Conservation (phyloP, 192 early-diverging fungal species). For the Cetraspora pellucida region DNA sequence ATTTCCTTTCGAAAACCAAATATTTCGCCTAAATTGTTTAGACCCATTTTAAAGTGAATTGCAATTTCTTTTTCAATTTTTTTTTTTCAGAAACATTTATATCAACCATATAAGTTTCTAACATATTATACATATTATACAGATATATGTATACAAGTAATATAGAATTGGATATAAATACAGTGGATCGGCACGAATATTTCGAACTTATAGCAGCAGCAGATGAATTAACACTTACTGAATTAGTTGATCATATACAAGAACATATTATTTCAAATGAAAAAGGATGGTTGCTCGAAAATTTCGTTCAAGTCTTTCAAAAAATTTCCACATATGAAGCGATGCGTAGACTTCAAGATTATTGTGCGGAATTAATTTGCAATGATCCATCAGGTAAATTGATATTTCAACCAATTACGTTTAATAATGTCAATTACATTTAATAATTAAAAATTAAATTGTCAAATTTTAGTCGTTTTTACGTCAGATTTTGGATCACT, state of each 20-base stretch:
- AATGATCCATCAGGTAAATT: not conserved
- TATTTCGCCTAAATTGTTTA: conserved; percentile 6
- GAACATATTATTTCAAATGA: not conserved
- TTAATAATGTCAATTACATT: not conserved
- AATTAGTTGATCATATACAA: conserved; percentile 20
- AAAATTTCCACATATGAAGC: not conserved
- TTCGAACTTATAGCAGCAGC: conserved; percentile 13
- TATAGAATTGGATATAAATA: not conserved
- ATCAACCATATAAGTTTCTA: too few species aligned
- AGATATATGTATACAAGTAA: conserved; percentile 21
- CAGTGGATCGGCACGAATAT: not conserved
- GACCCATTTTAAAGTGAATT: conserved; percentile 1
- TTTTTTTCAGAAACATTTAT: too few species aligned
- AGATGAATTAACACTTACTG: conserved; percentile 1
- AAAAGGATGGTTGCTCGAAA: not conserved
- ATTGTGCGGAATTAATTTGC: conserved; percentile 1
- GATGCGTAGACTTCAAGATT: not conserved
- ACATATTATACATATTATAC: not conserved
- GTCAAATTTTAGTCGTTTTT: not conserved
- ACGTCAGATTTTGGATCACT: conserved; percentile 2
- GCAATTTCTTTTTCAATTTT: not conserved
- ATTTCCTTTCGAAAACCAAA: conserved; percentile 27
- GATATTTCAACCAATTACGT: not conserved
- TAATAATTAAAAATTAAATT: not conserved
- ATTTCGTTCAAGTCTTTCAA: not conserved